These are phyloP conservation scores for Nitzschia putrida DNA, from an alignment of 108 stramenopile species.

Conservation along the genomic window DNA sequence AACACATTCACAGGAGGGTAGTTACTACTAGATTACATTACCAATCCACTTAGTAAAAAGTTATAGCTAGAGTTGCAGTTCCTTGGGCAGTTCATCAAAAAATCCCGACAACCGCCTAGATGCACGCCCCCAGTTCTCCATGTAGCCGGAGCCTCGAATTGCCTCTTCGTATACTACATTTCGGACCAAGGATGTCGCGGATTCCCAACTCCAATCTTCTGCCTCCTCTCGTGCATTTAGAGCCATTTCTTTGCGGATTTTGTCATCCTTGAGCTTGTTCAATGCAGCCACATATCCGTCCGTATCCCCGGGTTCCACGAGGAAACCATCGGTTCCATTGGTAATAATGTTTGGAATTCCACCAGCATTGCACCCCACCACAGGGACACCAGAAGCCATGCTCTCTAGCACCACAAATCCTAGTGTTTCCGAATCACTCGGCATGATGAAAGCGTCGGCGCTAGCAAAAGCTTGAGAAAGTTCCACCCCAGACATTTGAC, in stretches of 20 bases:
- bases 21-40: no score
- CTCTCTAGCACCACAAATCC: constrained; percentile 90
- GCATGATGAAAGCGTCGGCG: constrained; percentile 89
- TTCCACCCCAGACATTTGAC: constrained; percentile 69
- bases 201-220: constrained; percentile 89
- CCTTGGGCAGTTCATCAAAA: no score
- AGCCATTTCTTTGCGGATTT: constrained; percentile 64
- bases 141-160: no score
- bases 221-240: constrained; percentile 75
- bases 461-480: constrained; percentile 80
- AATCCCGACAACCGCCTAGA: no score
- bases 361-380: constrained; percentile 77
- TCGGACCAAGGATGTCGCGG: constrained; percentile 80
- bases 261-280: constrained; percentile 52
- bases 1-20: no score
- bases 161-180: constrained; percentile 89
- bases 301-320: constrained; percentile 62
- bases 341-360: constrained; percentile 79
- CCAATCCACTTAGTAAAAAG: no score
- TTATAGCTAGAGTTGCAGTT: no score
- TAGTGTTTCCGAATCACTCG: constrained; percentile 85
- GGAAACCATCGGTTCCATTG: constrained; percentile 71
- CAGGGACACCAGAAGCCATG: constrained; percentile 90
- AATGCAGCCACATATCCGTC: constrained; percentile 59
- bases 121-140: no score